Conservation (phyloP, 345 rosid species). For the Brassica cretica region DNA sequence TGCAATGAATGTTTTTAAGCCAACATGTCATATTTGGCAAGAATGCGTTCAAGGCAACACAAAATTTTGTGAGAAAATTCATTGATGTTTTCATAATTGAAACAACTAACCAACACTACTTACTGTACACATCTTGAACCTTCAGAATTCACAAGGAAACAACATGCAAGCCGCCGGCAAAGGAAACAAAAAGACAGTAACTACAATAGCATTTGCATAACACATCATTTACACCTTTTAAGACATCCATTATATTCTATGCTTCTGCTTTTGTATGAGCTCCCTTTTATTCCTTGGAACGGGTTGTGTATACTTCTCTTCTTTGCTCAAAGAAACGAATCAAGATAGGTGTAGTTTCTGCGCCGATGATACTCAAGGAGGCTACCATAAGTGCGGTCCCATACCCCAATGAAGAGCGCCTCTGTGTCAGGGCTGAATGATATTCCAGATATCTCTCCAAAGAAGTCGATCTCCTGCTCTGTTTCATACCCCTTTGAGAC, state of each 20-base stretch:
- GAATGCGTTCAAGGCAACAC: background rate
- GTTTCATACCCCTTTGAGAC: conserved; percentile 55
- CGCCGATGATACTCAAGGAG: conserved; percentile 69
- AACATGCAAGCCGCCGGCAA: conserved; percentile 18
- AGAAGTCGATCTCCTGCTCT: conserved; percentile 82
- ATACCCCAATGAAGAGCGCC: conserved; percentile 72
- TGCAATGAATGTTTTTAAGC: background rate
- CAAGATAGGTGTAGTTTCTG: conserved; percentile 61
- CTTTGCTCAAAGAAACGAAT: conserved; percentile 50
- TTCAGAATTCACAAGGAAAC: background rate
- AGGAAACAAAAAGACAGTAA: conserved; percentile 5
- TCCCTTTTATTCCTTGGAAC: conserved; percentile 14
- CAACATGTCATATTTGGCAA: background rate
- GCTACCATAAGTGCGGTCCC: conserved; percentile 89
- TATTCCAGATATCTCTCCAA: conserved; percentile 84
- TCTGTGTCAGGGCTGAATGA: conserved; percentile 84
- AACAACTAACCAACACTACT: background rate
- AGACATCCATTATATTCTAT: conserved; percentile 18
- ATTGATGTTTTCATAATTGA: background rate
- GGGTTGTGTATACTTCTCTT: conserved; percentile 21
- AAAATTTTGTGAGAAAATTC: background rate
- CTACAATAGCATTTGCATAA: conserved; percentile 32
- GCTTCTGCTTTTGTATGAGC: conserved; percentile 12
- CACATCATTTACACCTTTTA: conserved; percentile 35
- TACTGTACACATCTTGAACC: conserved; percentile 27